Percentiles rank a stretch among this genome's conserved stretches.
These are phyloP conservation scores for Umbilicaria muhlenbergii DNA, from an alignment of 495 filamentous ascomycete species.

Conservation along the genomic window DNA sequence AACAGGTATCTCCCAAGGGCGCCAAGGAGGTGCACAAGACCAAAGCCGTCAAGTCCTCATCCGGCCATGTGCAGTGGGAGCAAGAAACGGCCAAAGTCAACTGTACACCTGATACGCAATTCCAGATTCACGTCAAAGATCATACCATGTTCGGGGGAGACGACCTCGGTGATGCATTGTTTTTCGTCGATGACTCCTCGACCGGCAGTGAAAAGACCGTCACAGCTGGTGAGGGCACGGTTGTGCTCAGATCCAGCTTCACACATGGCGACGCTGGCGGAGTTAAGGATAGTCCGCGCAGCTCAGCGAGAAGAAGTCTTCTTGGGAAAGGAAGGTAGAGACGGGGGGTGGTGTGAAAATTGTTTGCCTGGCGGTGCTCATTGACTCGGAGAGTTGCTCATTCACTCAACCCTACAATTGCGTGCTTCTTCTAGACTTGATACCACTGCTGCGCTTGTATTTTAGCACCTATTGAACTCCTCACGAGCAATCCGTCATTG, in stretches of 20 bases:
- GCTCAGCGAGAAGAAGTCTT: no score
- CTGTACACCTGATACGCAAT: conserved; percentile 71
- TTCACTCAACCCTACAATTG: no score
- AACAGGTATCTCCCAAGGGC: conserved; percentile 46
- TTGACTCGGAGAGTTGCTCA: no score
- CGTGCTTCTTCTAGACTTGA: no score
- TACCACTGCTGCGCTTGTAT: no score
- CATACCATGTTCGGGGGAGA: conserved; percentile 73
- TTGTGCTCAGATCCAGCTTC: conserved; percentile 55
- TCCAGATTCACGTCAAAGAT: conserved; percentile 69
- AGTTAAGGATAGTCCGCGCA: no score
- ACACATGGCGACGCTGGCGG: conserved; percentile 2
- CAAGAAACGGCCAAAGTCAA: conserved; percentile 59
- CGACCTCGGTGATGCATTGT: conserved; percentile 67
- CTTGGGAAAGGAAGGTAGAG: no score
- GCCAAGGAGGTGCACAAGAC: conserved; percentile 74
- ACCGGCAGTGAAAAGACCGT: conserved; percentile 59
- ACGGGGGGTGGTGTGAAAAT: no score
- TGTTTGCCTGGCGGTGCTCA: no score
- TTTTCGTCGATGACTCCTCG: conserved; percentile 67
- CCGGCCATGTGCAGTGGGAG: conserved; percentile 47
- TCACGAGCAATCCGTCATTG: no score
- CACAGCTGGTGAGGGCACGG: conserved; percentile 47
- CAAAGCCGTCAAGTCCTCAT: conserved; percentile 52
- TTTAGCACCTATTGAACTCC: no score